Evolutionary conservation across 208 protist genomes (phyloP).

Genomic region (Balamuthia mandrillaris): DNA sequence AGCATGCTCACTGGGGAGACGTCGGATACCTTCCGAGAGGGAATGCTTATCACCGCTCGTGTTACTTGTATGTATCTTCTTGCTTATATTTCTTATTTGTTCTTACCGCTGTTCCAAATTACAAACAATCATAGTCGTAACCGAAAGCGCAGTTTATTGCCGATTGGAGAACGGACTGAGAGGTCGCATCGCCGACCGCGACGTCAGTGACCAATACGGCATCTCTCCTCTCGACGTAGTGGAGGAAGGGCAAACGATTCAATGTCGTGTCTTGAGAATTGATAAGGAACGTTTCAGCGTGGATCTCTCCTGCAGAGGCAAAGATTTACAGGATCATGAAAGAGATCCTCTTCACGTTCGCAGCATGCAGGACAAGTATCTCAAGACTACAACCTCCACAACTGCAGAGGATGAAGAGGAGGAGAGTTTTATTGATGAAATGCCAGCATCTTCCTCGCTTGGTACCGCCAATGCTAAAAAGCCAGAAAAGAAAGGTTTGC

Average conservation of each 20-base stretch:
- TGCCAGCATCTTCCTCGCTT: no score
- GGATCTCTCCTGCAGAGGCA: no score
- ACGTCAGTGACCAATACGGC: background rate
- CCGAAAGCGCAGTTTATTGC: slow-evolving; percentile 4
- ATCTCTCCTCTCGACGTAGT: background rate
- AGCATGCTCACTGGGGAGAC: slow-evolving; percentile 47
- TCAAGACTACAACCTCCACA: no score
- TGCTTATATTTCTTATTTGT: background rate
- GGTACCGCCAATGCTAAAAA: no score
- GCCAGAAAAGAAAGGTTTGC: no score
- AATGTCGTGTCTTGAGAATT: background rate
- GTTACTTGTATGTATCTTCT: background rate
- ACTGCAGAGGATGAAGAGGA: no score
- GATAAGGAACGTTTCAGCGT: background rate
- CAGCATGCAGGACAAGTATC: no score
- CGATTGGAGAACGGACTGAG: slow-evolving; percentile 48
- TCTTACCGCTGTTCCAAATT: background rate
- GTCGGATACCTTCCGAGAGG: background rate
- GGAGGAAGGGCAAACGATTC: background rate
- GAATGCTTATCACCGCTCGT: slow-evolving; percentile 13
- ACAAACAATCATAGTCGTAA: background rate
- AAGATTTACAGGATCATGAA: no score
- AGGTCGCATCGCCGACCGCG: background rate
- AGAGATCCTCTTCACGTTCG: no score
- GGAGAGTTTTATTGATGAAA: no score